Evolutionary conservation across 2,329 filamentous ascomycete genomes (phyloP).

Genomic region (Podosphaera fusca): DNA sequence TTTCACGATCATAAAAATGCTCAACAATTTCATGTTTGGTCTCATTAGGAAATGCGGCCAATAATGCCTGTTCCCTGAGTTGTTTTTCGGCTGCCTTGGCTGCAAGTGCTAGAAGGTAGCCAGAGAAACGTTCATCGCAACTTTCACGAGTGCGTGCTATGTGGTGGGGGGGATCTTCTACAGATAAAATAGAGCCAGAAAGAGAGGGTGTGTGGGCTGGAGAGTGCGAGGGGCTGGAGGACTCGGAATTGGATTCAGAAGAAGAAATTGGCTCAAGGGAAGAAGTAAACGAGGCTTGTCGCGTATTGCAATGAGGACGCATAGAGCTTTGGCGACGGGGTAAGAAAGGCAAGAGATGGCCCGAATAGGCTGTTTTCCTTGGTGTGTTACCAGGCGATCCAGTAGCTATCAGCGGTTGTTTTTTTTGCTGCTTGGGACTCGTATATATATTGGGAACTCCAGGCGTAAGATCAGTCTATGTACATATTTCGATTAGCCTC

Average conservation of each 20-base stretch:
- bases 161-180: conserved; percentile 16
- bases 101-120: conserved; percentile 57
- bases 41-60: conserved; percentile 51
- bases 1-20: conserved; percentile 17
- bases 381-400: conserved; percentile 27
- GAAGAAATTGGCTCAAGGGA: conserved; percentile 18
- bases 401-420: conserved; percentile 7
- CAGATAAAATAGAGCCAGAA: conserved; percentile 14
- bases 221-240: conserved; percentile 15
- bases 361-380: conserved; percentile 16
- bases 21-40: conserved; percentile 17
- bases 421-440: conserved; percentile 10
- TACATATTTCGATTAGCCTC: conserved; percentile 2
- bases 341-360: conserved; percentile 15
- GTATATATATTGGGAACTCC: conserved; percentile 15
- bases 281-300: conserved; percentile 19
- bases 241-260: conserved; percentile 15
- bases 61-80: conserved; percentile 48
- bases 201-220: conserved; percentile 14
- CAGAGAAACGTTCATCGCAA: conserved; percentile 52
- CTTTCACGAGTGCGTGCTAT: conserved; percentile 36
- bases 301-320: conserved; percentile 20
- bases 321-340: conserved; percentile 21
- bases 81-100: conserved; percentile 61
- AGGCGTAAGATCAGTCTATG: conserved; percentile 14